Conservation (phyloP, 2,329 filamentous ascomycete genomes). For the Colletotrichum limetticola region DNA sequence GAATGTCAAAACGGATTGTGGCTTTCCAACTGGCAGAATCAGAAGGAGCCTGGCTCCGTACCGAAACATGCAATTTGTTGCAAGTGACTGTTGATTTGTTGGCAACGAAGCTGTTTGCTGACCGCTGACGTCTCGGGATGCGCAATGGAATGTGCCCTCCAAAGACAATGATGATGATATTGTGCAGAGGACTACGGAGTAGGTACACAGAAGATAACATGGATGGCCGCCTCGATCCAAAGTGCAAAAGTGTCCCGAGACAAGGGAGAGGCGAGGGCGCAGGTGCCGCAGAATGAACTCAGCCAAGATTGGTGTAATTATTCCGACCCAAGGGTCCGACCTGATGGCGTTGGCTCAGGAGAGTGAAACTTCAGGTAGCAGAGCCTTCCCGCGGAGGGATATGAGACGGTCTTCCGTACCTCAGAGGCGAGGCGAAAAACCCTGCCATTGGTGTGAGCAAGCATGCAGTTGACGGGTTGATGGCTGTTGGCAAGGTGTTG, state of each 20-base stretch:
- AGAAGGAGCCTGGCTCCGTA: neutral
- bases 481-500: neutral
- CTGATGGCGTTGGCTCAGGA: neutral
- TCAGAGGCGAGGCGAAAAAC: neutral
- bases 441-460: neutral
- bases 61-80: neutral
- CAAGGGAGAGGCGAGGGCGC: neutral
- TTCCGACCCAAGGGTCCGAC: slow-evolving; percentile 2
- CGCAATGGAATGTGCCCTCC: neutral
- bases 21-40: neutral
- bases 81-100: neutral
- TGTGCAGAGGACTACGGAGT: neutral
- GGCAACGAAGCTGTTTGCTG: neutral
- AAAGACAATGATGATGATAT: neutral
- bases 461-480: slow-evolving; percentile 1
- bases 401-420: neutral
- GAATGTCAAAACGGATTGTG: neutral
- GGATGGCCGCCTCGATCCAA: neutral
- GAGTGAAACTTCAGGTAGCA: slow-evolving; percentile 13
- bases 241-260: neutral
- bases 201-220: too few relatives aligned
- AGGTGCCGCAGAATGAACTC: neutral
- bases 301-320: neutral
- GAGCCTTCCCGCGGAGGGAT: neutral
- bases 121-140: slow-evolving; percentile 3